Percentiles rank a stretch among this genome's conserved stretches.
Evolutionary conservation across 331 rosid genomes (phyloP).

Genomic region (Stylosanthes scabra): DNA sequence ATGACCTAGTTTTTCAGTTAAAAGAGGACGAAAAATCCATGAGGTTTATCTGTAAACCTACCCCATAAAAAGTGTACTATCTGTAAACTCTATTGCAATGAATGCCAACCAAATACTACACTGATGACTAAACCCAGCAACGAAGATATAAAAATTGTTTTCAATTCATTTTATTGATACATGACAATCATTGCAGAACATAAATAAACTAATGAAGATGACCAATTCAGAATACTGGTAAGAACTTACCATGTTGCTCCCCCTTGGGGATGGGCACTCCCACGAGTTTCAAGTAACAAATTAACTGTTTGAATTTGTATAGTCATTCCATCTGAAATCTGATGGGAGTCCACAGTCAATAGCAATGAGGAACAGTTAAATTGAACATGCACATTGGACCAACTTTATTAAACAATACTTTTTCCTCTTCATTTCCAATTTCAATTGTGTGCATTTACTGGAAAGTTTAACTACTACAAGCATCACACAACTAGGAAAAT

Average conservation of each 20-base stretch:
- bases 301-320: conserved; percentile 83
- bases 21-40: conserved; percentile 22
- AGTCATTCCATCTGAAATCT: conserved; percentile 99
- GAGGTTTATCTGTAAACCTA: conserved; percentile 19
- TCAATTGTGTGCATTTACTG: no score
- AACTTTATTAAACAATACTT: background rate
- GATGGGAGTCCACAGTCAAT: conserved; percentile 44
- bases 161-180: conserved; percentile 21
- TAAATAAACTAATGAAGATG: conserved; percentile 21
- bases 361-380: conserved; percentile 36
- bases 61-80: conserved; percentile 13
- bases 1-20: conserved; percentile 13
- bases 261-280: conserved; percentile 70
- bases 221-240: conserved; percentile 20
- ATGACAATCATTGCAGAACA: conserved; percentile 26
- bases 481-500: conserved; percentile 2
- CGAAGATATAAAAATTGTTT: conserved; percentile 1
- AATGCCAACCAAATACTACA: conserved; percentile 9
- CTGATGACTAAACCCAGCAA: conserved; percentile 7
- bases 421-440: background rate
- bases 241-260: conserved; percentile 80
- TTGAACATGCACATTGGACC: conserved; percentile 17
- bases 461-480: no score
- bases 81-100: background rate
- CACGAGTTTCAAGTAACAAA: conserved; percentile 90